Evolutionary conservation across 306 rosid species (phyloP).

Genomic region (Potentilla sterilis): DNA sequence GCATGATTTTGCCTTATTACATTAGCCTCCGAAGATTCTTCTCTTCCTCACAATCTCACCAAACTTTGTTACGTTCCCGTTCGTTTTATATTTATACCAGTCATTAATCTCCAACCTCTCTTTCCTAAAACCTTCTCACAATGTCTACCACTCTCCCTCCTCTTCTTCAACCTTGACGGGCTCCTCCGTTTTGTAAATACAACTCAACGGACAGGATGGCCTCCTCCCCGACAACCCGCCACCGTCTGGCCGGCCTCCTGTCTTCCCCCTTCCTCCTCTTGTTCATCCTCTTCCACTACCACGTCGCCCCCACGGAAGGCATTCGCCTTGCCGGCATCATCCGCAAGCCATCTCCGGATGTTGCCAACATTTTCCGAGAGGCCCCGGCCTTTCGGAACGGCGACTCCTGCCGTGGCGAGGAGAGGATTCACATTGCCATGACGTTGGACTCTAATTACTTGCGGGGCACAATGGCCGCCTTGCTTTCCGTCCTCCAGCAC

Average conservation of each 20-base stretch:
- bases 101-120: slow-evolving; percentile 36
- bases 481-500: slow-evolving; percentile 69
- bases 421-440: slow-evolving; percentile 71
- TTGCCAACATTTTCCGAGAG: slow-evolving; percentile 56
- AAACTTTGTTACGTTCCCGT: slow-evolving; percentile 25
- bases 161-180: slow-evolving; percentile 25
- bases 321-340: slow-evolving; percentile 47
- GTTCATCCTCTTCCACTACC: slow-evolving; percentile 8
- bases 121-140: slow-evolving; percentile 36
- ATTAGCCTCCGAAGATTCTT: slow-evolving; percentile 51
- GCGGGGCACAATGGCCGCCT: slow-evolving; percentile 79
- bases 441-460: slow-evolving; percentile 84
- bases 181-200: slow-evolving; percentile 23
- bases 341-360: slow-evolving; percentile 39
- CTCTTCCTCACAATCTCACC: slow-evolving; percentile 66
- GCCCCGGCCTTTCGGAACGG: slow-evolving; percentile 75
- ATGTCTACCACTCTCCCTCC: slow-evolving; percentile 46
- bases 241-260: slow-evolving; percentile 50
- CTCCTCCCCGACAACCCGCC: slow-evolving; percentile 25
- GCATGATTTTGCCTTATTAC: slow-evolving; percentile 16
- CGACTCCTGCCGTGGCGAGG: slow-evolving; percentile 34
- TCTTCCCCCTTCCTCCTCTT: slow-evolving; percentile 32
- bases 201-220: slow-evolving; percentile 69
- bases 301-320: slow-evolving; percentile 1
- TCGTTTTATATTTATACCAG: neutral